Base-by-base conservation (phyloP, 495 filamentous ascomycete genomes). In the Hyaloscypha hepaticicola region DNA sequence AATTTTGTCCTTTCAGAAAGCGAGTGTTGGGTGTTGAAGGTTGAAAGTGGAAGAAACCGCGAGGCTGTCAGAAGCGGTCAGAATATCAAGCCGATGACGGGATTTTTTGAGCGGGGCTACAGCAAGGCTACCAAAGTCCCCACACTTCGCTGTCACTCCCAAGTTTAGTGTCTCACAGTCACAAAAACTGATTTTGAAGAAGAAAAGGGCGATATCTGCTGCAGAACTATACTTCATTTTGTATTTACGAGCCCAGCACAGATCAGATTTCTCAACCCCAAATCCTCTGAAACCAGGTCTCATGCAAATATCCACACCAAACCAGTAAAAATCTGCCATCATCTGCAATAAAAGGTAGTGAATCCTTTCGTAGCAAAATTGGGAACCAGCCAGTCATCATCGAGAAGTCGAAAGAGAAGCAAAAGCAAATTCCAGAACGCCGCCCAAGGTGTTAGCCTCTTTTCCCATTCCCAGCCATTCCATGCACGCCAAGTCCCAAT, bases 261-360 rank as follows among this genome's bases (percentile, higher is more conserved):
- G 28, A 24, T 22, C 33, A 25, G 28, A 24, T 58, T 14, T 45
- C 25, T 21, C 29, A 34, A 25, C 6, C 8, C n/a, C 2, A 16
- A 25, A 41, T 26, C 57, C 4, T 26, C 57, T n/a, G 5, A 26
- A 14, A 0, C n/a, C 5, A 26, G 3, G 14, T 45, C 52, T 48
- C 61, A 64, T 64, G 52, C 31, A 64, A 50, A 57, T 64, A 64
- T 64, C 61, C 61, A 64, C 61, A 57, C 61, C 61, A 64, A 53
- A 53, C 58, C 38, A 45, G 16, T 24, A 24, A 53, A 22, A 25
- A 53, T 19, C 50, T 8, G n/a, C 38, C 8, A 51, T 51, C 22
- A 7, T 51, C 48, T 5, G 22, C 16, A 51, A n/a, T 16, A 16
- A 51, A 16, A 5, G 22, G 22, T 4, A 51, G 19, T 51, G 22